These are phyloP conservation scores for Peronospora belbahrii DNA, from an alignment of 352 stramenopile species.

Conservation along the genomic window DNA sequence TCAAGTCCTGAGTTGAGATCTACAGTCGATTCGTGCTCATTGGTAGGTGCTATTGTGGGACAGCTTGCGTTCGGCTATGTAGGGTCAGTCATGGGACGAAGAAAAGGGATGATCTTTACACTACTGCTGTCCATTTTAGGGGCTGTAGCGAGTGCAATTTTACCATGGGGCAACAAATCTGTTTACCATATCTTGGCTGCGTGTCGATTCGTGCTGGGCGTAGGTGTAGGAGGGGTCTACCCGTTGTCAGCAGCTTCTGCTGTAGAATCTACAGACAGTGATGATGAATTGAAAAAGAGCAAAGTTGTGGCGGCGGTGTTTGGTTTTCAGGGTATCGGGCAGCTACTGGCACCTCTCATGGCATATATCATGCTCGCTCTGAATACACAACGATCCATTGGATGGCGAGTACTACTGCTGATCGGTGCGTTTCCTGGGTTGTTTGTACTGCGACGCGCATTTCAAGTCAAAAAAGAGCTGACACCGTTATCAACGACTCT, in stretches of 20 bases:
- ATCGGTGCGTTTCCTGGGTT: slow-evolving; percentile 48
- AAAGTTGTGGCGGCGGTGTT: slow-evolving; percentile 59
- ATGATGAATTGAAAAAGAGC: slow-evolving; percentile 46
- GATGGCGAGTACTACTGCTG: slow-evolving; percentile 49
- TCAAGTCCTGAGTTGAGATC: slow-evolving; percentile 50
- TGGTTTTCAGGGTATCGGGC: slow-evolving; percentile 55
- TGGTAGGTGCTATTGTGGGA: slow-evolving; percentile 70
- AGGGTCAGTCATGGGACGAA: slow-evolving; percentile 52
- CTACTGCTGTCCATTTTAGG: slow-evolving; percentile 62
- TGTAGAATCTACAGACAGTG: slow-evolving; percentile 32
- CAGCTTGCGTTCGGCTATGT: slow-evolving; percentile 80
- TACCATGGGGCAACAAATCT: slow-evolving; percentile 44
- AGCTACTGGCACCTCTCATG: slow-evolving; percentile 50
- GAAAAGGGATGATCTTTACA: slow-evolving; percentile 72
- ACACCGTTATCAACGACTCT: slow-evolving; percentile 7
- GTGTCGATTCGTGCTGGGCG: slow-evolving; percentile 64
- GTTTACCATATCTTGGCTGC: slow-evolving; percentile 60
- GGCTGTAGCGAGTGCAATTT: slow-evolving; percentile 40
- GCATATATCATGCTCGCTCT: slow-evolving; percentile 50
- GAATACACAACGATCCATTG: slow-evolving; percentile 24
- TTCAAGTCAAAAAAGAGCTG: slow-evolving; percentile 35
- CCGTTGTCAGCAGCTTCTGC: slow-evolving; percentile 69
- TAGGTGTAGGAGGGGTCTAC: slow-evolving; percentile 78
- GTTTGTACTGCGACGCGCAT: slow-evolving; percentile 46
- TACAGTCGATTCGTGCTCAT: slow-evolving; percentile 56